A percentile compares a stretch with the other conserved stretches of the same genome.
phyloP scores from a whole-genome alignment of 2,329 filamentous ascomycete species.

The Phyllosticta citribraziliensis region DNA sequence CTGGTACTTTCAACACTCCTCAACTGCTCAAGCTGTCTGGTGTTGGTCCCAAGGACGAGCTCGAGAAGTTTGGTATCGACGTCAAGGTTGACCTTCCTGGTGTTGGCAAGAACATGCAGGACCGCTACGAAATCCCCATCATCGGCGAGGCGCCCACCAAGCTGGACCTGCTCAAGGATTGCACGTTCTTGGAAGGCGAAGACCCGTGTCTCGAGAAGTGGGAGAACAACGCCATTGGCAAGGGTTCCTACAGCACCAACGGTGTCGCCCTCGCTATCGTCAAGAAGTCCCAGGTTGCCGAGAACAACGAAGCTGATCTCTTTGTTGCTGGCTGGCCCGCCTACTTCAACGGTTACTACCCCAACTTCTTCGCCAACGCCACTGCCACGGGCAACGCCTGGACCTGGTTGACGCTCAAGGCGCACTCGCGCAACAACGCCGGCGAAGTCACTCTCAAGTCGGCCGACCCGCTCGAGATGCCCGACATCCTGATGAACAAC shows the following conservation, averaged over 20 bases:
- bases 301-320: conserved; percentile 33
- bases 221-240: conserved; percentile 19
- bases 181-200: conserved; percentile 26
- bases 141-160: conserved; percentile 36
- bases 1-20: conserved; percentile 52
- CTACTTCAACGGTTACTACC: conserved; percentile 47
- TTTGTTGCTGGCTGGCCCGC: conserved; percentile 47
- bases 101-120: conserved; percentile 55
- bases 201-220: conserved; percentile 33
- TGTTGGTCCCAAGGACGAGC: conserved; percentile 47
- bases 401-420: conserved; percentile 48
- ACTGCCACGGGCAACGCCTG: conserved; percentile 35
- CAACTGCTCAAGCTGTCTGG: conserved; percentile 57
- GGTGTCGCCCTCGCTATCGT: conserved; percentile 45
- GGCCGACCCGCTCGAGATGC: conserved; percentile 53
- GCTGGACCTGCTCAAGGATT: conserved; percentile 21
- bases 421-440: conserved; percentile 50
- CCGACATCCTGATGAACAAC: conserved; percentile 42
- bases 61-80: conserved; percentile 45
- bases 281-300: conserved; percentile 29
- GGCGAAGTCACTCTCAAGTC: conserved; percentile 54
- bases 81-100: conserved; percentile 48
- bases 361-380: conserved; percentile 40
- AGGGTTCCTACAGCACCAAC: conserved; percentile 39
- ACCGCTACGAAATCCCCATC: conserved; percentile 48